Evolutionary conservation across 2,329 filamentous ascomycete genomes (phyloP).

Genomic region (Magnaporthiopsis incrustans): DNA sequence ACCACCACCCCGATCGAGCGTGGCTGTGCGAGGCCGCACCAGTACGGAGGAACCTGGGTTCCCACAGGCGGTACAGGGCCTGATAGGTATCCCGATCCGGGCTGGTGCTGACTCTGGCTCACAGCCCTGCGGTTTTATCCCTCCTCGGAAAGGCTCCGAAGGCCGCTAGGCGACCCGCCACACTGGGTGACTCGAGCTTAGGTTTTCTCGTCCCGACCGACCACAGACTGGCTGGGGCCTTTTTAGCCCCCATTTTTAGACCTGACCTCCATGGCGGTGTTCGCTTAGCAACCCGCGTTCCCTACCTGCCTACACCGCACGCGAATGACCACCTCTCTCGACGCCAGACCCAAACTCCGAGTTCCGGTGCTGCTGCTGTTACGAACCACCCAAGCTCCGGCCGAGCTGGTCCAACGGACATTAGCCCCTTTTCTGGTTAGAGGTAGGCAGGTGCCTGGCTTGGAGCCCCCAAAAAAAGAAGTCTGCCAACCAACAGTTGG

Average conservation of each 20-base stretch:
- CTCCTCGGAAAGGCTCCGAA: neutral
- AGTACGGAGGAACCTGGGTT: neutral
- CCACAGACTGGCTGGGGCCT: neutral
- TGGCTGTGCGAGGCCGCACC: neutral
- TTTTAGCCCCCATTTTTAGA: conserved; percentile 1
- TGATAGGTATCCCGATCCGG: neutral
- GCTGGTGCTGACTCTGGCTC: neutral
- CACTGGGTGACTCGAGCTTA: neutral
- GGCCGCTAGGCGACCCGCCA: neutral
- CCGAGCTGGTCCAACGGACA: too few species aligned
- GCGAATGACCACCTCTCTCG: neutral
- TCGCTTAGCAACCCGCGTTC: too few species aligned
- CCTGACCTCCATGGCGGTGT: neutral
- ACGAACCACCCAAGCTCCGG: too few species aligned
- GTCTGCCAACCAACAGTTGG: neutral
- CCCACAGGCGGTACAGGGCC: neutral
- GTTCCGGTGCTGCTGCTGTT: neutral
- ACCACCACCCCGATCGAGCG: neutral
- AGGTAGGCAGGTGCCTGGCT: too few species aligned
- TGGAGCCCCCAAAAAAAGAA: neutral
- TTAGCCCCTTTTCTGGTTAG: too few species aligned
- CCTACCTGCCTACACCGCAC: too few species aligned
- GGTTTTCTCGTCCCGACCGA: neutral
- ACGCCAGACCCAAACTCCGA: neutral
- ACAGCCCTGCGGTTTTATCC: neutral